A percentile compares a stretch with the other conserved stretches of the same genome.
These are phyloP conservation scores for Volvox carteri DNA, from an alignment of 163 green algal genomes.

Conservation along the genomic window DNA sequence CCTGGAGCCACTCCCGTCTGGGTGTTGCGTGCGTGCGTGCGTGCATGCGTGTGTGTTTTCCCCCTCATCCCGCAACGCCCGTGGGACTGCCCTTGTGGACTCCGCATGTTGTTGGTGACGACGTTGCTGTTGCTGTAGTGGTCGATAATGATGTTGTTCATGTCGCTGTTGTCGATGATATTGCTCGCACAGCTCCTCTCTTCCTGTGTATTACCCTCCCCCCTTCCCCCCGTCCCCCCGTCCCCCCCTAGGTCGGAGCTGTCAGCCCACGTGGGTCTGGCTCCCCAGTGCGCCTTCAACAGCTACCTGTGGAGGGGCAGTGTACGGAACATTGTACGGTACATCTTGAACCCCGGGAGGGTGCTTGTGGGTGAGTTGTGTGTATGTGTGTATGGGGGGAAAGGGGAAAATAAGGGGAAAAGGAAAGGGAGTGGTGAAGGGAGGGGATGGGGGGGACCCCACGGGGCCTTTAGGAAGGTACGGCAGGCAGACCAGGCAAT, in stretches of 20 bases:
- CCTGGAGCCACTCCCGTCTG: no score
- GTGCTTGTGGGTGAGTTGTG: not conserved
- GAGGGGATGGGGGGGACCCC: not conserved
- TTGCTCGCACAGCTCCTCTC: no score
- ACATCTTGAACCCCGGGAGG: conserved; percentile 2
- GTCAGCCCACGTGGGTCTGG: conserved; percentile 46
- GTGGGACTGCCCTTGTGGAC: no score
- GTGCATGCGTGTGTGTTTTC: not conserved
- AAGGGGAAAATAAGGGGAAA: not conserved
- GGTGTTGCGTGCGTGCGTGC: not conserved
- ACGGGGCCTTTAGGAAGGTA: not conserved
- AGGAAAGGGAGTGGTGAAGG: not conserved
- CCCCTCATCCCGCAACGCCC: no score
- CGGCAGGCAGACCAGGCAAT: not conserved
- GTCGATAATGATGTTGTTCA: no score
- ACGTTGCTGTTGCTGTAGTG: no score
- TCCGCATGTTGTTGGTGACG: no score
- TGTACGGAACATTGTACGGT: conserved; percentile 50
- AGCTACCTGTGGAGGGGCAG: conserved; percentile 63
- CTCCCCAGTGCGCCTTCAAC: conserved; percentile 70
- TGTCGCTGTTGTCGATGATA: no score
- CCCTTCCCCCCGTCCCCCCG: not conserved
- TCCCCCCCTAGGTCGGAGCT: conserved; percentile 8
- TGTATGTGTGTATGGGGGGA: not conserved
- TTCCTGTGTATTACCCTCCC: no score